A percentile compares a stretch with the other conserved stretches of the same genome.
phyloP scores from a whole-genome alignment of 805 yeast genomes.

The Zygoascus flipseniorum region DNA sequence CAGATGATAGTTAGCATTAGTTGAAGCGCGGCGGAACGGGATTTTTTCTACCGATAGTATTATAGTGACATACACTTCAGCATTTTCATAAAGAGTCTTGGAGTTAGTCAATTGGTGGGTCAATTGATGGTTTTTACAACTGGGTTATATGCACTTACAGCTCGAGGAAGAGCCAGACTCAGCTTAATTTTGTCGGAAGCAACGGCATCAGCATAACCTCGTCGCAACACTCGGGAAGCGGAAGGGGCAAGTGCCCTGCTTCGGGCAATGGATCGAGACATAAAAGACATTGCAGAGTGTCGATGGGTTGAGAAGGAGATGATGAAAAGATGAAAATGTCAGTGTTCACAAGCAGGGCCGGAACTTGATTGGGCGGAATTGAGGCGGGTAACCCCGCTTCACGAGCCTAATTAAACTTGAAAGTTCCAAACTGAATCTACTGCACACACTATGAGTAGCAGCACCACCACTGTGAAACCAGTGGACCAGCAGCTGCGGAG shows the following conservation, averaged over 20 bases:
- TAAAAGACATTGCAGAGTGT: constrained; percentile 8
- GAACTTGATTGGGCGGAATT: background rate
- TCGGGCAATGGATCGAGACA: constrained; percentile 14
- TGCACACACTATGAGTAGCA: background rate
- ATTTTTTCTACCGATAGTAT: background rate
- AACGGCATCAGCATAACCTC: constrained; percentile 86
- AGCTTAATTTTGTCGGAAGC: constrained; percentile 68
- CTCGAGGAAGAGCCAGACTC: constrained; percentile 86
- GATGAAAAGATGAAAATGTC: background rate
- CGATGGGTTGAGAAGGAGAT: background rate
- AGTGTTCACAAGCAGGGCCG: background rate
- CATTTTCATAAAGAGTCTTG: constrained; percentile 26
- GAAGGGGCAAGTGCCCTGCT: constrained; percentile 4
- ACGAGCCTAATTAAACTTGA: background rate
- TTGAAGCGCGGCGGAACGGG: background rate
- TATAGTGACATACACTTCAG: constrained; percentile 25
- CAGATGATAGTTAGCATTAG: background rate
- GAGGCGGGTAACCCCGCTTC: background rate
- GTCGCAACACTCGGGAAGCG: constrained; percentile 26
- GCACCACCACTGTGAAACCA: background rate
- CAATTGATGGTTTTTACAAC: background rate
- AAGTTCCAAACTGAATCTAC: background rate
- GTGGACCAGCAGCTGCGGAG: constrained; percentile 7
- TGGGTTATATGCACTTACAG: constrained; percentile 32
- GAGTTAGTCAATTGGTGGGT: background rate